These are phyloP conservation scores for Trifolium pratense DNA, from an alignment of 306 rosid species.

Conservation along the genomic window DNA sequence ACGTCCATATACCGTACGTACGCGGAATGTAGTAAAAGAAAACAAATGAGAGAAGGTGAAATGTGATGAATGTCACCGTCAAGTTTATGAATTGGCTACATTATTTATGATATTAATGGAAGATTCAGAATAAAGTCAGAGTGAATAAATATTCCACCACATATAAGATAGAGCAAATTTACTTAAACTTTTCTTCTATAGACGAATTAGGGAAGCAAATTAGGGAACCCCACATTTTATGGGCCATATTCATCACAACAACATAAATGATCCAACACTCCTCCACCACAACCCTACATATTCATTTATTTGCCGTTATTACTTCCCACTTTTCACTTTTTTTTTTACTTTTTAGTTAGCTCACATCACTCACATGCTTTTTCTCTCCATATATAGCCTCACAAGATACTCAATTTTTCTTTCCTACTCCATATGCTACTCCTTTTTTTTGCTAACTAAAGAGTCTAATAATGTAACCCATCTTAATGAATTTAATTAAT, in stretches of 20 bases:
- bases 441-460: too few species aligned
- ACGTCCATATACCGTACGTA: too few species aligned
- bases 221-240: constrained; percentile 41
- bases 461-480: too few species aligned
- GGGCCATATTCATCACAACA: constrained; percentile 46
- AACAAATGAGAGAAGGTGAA: constrained; percentile 21
- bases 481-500: too few species aligned
- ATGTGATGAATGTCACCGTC: constrained; percentile 44
- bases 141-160: constrained; percentile 32
- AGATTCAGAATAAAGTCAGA: constrained; percentile 43
- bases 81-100: constrained; percentile 31
- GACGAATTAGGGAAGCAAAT: constrained; percentile 20
- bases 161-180: constrained; percentile 14
- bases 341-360: constrained; percentile 34
- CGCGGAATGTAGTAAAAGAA: constrained; percentile 14
- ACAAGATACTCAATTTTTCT: too few species aligned
- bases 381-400: neutral
- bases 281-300: constrained; percentile 42
- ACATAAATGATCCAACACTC: constrained; percentile 58
- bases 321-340: constrained; percentile 35
- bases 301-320: constrained; percentile 54
- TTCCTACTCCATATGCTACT: too few species aligned
- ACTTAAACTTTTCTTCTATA: neutral
- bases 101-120: constrained; percentile 32
- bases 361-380: constrained; percentile 51